Evolutionary conservation across 345 rosid genomes (phyloP), one percentile per base, ranked within the genome.

Genomic region (thale cress (Arabidopsis thaliana)): DNA sequence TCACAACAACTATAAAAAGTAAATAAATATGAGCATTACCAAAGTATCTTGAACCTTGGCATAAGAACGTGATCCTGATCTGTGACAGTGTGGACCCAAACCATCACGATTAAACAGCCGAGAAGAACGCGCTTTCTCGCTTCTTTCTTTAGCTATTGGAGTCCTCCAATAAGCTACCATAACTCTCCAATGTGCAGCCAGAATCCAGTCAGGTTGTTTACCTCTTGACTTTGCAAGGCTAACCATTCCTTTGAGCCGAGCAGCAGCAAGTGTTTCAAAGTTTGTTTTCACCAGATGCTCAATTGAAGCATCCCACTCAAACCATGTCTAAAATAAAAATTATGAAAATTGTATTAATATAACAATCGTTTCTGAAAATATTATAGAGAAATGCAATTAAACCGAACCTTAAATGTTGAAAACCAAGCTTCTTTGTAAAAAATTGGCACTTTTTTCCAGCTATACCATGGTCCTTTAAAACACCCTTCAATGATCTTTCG

Each of bases 241-340:
- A 56, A 57, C 34, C 64, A 69, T 56, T 41, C 51, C 62, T 41
- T 28, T 68, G 1, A 53, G 28, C 4, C 32, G 52, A 9, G 41
- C 3, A 11, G 32, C 74, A 32, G 56, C 38, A 59, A 71, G 50
- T 48, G 16, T 2, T 4, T 71, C 58, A 59, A 71, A 71, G 40
- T 71, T 48, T 2, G 56, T 0, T 71, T 49, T 49, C 3, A 37
- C 59, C 5, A 59, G n/a, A 71, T 49, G 1, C 1, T 59, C 56
- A 1, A 48, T 48, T 6, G 28, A 20, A 6, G 37, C 49, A 71
- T 71, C 65, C 75, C 49, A 71, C 34, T 59, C 28, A 59, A 46
- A 59, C 33, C n/a, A n/a, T n/a, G n/a, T n/a, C n/a, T n/a, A n/a
- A n/a, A n/a, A n/a, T n/a, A n/a, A n/a, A n/a, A n/a, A n/a, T n/a